Conservation (phyloP, 106 monocot species). For the Dendrobium chrysotoxum region DNA sequence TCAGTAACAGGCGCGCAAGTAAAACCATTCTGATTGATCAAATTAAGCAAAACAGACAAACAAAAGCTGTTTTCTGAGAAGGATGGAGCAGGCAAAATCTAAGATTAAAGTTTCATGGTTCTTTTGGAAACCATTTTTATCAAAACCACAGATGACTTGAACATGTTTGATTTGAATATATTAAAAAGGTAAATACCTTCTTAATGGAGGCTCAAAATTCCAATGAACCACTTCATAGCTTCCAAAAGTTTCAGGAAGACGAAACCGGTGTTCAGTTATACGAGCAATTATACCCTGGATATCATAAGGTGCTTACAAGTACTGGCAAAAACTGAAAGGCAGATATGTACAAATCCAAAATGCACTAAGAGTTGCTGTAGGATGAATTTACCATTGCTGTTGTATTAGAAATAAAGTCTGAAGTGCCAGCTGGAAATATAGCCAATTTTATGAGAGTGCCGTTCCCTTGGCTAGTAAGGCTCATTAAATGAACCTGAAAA, state of each 20-base stretch:
- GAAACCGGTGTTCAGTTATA: slow-evolving; percentile 66
- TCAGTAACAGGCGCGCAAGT: too few relatives aligned
- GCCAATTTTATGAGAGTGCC: slow-evolving; percentile 61
- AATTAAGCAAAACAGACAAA: too few relatives aligned
- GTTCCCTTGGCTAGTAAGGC: slow-evolving; percentile 44
- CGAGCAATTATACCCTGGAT: slow-evolving; percentile 83
- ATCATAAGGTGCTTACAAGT: background rate
- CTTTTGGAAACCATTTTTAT: too few relatives aligned
- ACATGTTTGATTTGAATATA: background rate
- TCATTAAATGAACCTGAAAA: slow-evolving; percentile 56
- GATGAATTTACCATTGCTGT: slow-evolving; percentile 59
- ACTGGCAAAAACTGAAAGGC: background rate
- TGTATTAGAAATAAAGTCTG: slow-evolving; percentile 51
- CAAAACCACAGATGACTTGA: background rate
- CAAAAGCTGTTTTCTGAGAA: too few relatives aligned
- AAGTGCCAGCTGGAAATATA: slow-evolving; percentile 57
- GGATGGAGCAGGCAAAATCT: too few relatives aligned
- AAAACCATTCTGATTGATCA: too few relatives aligned
- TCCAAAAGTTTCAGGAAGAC: slow-evolving; percentile 77
- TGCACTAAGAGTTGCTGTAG: background rate
- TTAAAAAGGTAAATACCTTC: slow-evolving; percentile 37
- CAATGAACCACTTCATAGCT: slow-evolving; percentile 75
- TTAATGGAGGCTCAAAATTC: slow-evolving; percentile 76
- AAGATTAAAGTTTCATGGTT: too few relatives aligned
- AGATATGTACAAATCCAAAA: background rate